Percentiles rank a stretch among this genome's conserved stretches.
These are phyloP conservation scores for Lentithecium fluviatile DNA, from an alignment of 495 filamentous ascomycete genomes.

Conservation along the genomic window DNA sequence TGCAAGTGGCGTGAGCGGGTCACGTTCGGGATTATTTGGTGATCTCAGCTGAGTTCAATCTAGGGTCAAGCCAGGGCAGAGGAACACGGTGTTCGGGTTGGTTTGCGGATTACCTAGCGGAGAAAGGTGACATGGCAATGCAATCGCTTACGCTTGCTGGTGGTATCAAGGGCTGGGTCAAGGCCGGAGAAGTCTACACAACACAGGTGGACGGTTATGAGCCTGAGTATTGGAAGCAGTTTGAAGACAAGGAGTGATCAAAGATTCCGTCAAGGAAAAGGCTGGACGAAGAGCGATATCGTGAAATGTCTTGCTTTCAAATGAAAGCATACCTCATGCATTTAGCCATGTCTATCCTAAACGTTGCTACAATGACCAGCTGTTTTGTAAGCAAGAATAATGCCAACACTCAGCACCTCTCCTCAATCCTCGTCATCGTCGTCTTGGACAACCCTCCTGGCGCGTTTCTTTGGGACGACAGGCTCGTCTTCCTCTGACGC, in stretches of 20 bases:
- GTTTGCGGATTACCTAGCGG: constrained; percentile 49
- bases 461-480: constrained; percentile 10
- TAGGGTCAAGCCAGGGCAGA: constrained; percentile 48
- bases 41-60: constrained; percentile 13
- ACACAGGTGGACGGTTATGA: constrained; percentile 52
- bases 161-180: constrained; percentile 53
- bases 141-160: constrained; percentile 49
- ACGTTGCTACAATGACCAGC: too few relatives aligned
- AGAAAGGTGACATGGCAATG: constrained; percentile 42
- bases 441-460: constrained; percentile 14
- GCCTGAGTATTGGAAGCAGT: constrained; percentile 49
- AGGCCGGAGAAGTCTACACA: constrained; percentile 44
- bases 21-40: background rate
- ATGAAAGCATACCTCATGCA: too few relatives aligned
- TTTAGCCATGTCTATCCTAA: too few relatives aligned
- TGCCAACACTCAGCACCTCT: background rate
- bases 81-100: constrained; percentile 51
- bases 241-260: constrained; percentile 26
- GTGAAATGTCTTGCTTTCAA: too few relatives aligned
- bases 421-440: constrained; percentile 20
- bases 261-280: too few relatives aligned
- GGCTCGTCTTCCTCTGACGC: constrained; percentile 9
- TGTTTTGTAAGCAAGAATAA: too few relatives aligned
- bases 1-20: constrained; percentile 1
- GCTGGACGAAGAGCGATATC: too few relatives aligned